Evolutionary conservation across 805 yeast genomes (phyloP).

Genomic region (Priceomyces carsonii): DNA sequence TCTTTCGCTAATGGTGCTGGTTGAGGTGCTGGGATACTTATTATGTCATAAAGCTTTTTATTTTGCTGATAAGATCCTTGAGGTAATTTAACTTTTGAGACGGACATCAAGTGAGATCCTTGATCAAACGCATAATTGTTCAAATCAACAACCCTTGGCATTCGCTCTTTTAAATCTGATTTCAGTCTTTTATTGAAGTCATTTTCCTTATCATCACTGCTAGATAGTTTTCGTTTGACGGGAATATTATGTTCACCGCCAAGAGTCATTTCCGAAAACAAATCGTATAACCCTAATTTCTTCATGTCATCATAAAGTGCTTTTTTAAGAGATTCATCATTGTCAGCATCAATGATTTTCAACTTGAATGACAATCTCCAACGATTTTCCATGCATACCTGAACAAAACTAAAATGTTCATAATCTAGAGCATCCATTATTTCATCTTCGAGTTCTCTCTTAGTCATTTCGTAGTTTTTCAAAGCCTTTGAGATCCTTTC

Average conservation of each 20-base stretch:
- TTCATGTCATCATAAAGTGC: slow-evolving; percentile 39
- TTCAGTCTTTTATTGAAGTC: slow-evolving; percentile 1
- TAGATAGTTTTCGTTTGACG: slow-evolving; percentile 22
- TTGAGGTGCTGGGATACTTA: slow-evolving; percentile 86
- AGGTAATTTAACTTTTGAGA: slow-evolving; percentile 71
- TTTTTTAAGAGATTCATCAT: slow-evolving; percentile 31
- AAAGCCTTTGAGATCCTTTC: slow-evolving; percentile 42
- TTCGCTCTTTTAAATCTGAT: slow-evolving; percentile 10
- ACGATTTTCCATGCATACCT: slow-evolving; percentile 51
- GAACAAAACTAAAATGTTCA: slow-evolving; percentile 52
- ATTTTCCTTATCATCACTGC: slow-evolving; percentile 8
- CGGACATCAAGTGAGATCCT: slow-evolving; percentile 68
- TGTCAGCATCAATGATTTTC: slow-evolving; percentile 25
- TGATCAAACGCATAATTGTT: slow-evolving; percentile 66
- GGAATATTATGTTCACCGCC: slow-evolving; percentile 1
- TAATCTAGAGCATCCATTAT: slow-evolving; percentile 53
- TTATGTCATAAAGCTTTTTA: slow-evolving; percentile 78
- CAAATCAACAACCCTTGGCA: slow-evolving; percentile 52
- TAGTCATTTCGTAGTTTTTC: slow-evolving; percentile 30
- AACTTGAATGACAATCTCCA: slow-evolving; percentile 56
- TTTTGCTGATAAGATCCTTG: slow-evolving; percentile 78
- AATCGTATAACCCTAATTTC: slow-evolving; percentile 35
- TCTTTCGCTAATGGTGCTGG: slow-evolving; percentile 39
- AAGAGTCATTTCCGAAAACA: slow-evolving; percentile 39
- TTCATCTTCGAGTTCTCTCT: slow-evolving; percentile 52